Evolutionary conservation across 306 rosid genomes (phyloP).

Genomic region (Cicer cuneatum): DNA sequence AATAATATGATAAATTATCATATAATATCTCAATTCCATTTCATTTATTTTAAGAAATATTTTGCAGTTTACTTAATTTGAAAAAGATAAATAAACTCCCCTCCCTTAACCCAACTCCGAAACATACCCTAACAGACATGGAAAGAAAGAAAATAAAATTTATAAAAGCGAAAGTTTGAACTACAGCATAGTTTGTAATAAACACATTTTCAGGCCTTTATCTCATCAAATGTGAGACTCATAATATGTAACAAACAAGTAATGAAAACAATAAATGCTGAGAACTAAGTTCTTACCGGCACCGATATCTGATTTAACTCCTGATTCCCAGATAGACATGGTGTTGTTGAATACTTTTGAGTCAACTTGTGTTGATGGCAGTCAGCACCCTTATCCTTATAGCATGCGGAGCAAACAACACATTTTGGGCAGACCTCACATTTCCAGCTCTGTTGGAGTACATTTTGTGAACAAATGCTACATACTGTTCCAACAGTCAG

Average conservation of each 20-base stretch:
- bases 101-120: too few relatives aligned
- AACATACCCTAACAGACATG: not conserved
- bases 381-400: conserved; percentile 43
- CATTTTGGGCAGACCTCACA: conserved; percentile 58
- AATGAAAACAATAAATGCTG: not conserved
- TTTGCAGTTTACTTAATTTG: too few relatives aligned
- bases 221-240: too few relatives aligned
- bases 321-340: too few relatives aligned
- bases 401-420: conserved; percentile 51
- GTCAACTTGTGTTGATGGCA: not conserved
- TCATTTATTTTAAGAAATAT: too few relatives aligned
- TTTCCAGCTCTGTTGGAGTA: conserved; percentile 45
- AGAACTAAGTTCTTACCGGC: not conserved
- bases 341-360: not conserved
- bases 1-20: too few relatives aligned
- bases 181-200: too few relatives aligned
- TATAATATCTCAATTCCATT: too few relatives aligned
- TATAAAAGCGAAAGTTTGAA: not conserved
- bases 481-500: conserved; percentile 35
- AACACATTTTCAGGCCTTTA: too few relatives aligned
- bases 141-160: not conserved
- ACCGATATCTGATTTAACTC: not conserved
- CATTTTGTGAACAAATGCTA: conserved; percentile 47
- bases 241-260: not conserved
- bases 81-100: too few relatives aligned